These are phyloP conservation scores for Lichtheimia ramosa DNA, from an alignment of 371 early-diverging fungal genomes.

Conservation along the genomic window DNA sequence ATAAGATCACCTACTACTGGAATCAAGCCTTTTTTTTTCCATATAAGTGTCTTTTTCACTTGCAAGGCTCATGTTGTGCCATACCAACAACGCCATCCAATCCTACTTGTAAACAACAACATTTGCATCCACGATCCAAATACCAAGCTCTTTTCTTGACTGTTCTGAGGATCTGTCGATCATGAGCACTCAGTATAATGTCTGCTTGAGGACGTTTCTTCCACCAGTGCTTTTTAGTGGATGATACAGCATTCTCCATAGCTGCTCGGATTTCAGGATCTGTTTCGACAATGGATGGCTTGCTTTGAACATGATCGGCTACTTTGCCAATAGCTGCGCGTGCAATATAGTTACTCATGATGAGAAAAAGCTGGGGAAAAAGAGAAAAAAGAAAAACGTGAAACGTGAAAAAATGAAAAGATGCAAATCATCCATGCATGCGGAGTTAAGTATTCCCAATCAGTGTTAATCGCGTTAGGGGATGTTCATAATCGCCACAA, in stretches of 20 bases:
- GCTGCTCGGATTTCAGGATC: conserved; percentile 25
- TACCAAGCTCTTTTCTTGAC: conserved; percentile 41
- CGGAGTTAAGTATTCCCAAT: no score
- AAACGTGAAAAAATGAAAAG: background rate
- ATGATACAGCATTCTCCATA: conserved; percentile 12
- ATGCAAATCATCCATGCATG: no score
- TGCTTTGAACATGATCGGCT: conserved; percentile 12
- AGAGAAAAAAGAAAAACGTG: conserved; percentile 1
- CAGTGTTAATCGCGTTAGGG: no score
- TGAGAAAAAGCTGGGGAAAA: background rate
- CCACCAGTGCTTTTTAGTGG: conserved; percentile 34
- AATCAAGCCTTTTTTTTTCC: conserved; percentile 34
- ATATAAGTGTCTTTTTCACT: background rate
- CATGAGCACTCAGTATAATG: conserved; percentile 28
- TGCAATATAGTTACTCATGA: conserved; percentile 13
- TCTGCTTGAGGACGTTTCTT: conserved; percentile 21
- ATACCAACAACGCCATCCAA: conserved; percentile 53
- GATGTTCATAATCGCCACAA: no score
- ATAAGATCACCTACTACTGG: conserved; percentile 51
- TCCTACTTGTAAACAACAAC: conserved; percentile 48
- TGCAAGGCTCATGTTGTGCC: no score
- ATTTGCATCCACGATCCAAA: conserved; percentile 39
- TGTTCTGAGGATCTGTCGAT: conserved; percentile 26
- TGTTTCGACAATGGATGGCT: conserved; percentile 17
- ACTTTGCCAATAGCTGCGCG: conserved; percentile 10